Percentiles rank a stretch among this genome's conserved stretches.
Evolutionary conservation across 441 rosid genomes (phyloP).

Genomic region (Euphorbia schlechtendalii): DNA sequence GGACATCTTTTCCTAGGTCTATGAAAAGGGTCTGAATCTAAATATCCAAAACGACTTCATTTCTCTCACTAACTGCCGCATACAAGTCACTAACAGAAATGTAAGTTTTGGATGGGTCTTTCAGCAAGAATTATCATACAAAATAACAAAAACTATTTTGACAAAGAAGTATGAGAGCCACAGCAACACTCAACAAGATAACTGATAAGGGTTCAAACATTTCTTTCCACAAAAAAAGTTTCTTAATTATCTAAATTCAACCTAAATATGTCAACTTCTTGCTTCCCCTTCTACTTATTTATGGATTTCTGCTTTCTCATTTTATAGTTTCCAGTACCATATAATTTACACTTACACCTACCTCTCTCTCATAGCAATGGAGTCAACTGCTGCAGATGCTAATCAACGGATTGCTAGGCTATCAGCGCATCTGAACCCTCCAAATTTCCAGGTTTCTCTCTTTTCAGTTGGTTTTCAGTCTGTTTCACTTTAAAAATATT

Average conservation of each 20-base stretch:
- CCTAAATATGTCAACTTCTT: conserved; percentile 31
- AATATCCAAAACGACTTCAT: no score
- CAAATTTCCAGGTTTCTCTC: conserved; percentile 31
- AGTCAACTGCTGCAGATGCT: conserved; percentile 43
- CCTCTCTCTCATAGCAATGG: conserved; percentile 32
- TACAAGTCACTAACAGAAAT: background rate
- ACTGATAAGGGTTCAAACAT: conserved; percentile 22
- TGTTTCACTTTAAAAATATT: no score
- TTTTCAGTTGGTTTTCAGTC: no score
- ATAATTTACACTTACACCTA: background rate
- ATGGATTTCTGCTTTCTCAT: background rate
- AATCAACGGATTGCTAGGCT: conserved; percentile 56
- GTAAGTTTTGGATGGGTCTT: background rate
- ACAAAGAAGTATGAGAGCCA: conserved; percentile 24
- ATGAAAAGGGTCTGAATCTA: no score
- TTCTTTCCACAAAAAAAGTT: conserved; percentile 37
- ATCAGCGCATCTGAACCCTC: conserved; percentile 62
- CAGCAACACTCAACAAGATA: conserved; percentile 27
- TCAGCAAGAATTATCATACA: background rate
- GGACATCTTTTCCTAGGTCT: no score
- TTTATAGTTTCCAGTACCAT: conserved; percentile 1
- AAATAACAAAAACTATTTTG: background rate
- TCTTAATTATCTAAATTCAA: background rate
- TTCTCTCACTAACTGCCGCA: no score
- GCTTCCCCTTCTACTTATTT: conserved; percentile 28